Conservation (phyloP, 257 asterid genomes). For the Coffea eugenioides region DNA sequence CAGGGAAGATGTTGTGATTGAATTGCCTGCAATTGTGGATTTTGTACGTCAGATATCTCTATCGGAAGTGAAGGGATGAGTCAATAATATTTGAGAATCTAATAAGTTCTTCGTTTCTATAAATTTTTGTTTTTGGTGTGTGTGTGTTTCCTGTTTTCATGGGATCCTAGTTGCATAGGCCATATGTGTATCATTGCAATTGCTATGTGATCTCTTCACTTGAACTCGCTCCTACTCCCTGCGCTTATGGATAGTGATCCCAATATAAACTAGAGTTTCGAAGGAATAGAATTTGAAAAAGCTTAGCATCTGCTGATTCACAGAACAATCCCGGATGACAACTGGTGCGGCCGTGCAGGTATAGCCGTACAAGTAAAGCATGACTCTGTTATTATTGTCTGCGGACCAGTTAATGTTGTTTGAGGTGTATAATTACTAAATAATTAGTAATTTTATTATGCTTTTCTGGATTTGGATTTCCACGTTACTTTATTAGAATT, state of each 20-base stretch:
- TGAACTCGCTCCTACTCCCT: neutral
- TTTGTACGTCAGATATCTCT: neutral
- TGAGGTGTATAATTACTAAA: neutral
- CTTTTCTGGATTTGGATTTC: neutral
- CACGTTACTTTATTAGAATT: neutral
- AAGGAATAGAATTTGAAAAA: neutral
- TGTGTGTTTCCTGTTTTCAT: neutral
- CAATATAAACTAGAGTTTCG: no score
- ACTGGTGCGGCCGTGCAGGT: neutral
- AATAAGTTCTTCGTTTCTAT: constrained; percentile 3
- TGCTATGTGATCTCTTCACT: neutral
- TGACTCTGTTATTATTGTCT: neutral
- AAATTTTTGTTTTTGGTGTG: neutral
- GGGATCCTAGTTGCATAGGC: neutral
- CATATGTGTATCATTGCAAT: no score
- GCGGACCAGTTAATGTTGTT: neutral
- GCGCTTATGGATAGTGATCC: neutral
- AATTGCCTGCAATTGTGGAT: constrained; percentile 9
- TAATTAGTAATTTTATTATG: neutral
- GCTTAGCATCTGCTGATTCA: constrained; percentile 2
- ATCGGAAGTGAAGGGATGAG: neutral
- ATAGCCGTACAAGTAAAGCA: neutral
- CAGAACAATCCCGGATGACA: neutral
- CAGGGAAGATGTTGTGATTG: neutral
- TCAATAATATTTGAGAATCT: constrained; percentile 1